These are phyloP conservation scores for Uncinocarpus reesii DNA, from an alignment of 2,329 filamentous ascomycete genomes.

Conservation along the genomic window DNA sequence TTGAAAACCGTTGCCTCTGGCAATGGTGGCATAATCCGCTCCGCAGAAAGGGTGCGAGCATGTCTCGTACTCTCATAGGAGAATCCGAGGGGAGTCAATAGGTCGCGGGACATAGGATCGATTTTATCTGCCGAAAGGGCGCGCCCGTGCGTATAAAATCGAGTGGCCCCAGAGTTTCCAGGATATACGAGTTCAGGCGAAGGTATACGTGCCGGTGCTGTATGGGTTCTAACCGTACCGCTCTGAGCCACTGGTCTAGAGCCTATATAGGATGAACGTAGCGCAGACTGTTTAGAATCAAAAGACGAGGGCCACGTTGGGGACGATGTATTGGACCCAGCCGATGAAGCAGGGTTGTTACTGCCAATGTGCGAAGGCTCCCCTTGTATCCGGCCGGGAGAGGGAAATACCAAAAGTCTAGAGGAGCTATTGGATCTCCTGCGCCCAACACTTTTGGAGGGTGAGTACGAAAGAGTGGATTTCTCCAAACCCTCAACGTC, in stretches of 20 bases:
- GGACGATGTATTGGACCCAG: conserved; percentile 1
- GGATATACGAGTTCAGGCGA: conserved; percentile 7
- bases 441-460: background rate
- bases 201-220: background rate
- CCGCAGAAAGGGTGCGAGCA: conserved; percentile 4
- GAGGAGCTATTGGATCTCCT: background rate
- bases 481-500: conserved; percentile 10
- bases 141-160: conserved; percentile 1
- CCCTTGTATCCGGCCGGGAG: background rate
- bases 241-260: background rate
- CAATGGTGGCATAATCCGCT: conserved; percentile 7
- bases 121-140: conserved; percentile 6
- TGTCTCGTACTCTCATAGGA: background rate
- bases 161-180: background rate
- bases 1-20: conserved; percentile 1
- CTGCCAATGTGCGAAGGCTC: background rate
- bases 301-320: conserved; percentile 1
- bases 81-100: background rate
- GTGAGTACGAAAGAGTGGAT: background rate
- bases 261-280: background rate
- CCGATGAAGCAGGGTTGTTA: background rate
- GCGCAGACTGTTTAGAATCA: background rate
- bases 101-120: background rate
- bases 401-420: conserved; percentile 1
- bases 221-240: background rate